These are phyloP conservation scores for Phytomonas serpens DNA, from an alignment of 208 protist genomes.

Conservation along the genomic window DNA sequence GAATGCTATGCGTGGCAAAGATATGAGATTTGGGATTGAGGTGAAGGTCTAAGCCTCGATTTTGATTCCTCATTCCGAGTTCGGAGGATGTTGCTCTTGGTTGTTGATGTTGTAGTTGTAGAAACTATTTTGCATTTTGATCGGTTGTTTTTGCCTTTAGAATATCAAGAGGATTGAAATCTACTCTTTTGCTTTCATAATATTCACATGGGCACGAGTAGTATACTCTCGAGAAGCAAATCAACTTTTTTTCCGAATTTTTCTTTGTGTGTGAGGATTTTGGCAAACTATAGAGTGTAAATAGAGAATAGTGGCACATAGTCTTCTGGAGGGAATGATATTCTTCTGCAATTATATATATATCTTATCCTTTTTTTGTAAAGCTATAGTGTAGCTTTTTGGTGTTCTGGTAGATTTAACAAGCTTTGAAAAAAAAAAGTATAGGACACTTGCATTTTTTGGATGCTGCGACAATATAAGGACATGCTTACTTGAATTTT, in stretches of 20 bases:
- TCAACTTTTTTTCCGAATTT: not conserved
- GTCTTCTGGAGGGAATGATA: not conserved
- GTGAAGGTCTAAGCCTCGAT: slow-evolving; percentile 29
- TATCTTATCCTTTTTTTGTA: slow-evolving; percentile 6
- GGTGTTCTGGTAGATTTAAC: not conserved
- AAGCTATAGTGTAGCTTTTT: not conserved
- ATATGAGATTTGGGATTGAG: slow-evolving; percentile 60
- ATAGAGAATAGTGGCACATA: not conserved
- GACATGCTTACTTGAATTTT: not conserved
- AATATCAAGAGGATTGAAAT: not conserved
- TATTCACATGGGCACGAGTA: not conserved
- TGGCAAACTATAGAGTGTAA: slow-evolving; percentile 1
- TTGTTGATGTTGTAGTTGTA: not conserved
- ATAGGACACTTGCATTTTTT: not conserved
- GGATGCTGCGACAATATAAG: not conserved
- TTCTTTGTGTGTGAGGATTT: not conserved
- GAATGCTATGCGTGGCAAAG: slow-evolving; percentile 34
- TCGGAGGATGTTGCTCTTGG: slow-evolving; percentile 2
- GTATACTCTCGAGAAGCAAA: not conserved
- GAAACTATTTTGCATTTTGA: not conserved
- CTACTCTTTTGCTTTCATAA: not conserved
- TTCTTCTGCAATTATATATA: not conserved
- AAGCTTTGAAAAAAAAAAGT: not conserved
- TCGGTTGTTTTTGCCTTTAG: not conserved
- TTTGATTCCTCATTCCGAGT: not conserved